Base-by-base conservation (phyloP, 108 stramenopile genomes). In the Fragilaria crotonensis region DNA sequence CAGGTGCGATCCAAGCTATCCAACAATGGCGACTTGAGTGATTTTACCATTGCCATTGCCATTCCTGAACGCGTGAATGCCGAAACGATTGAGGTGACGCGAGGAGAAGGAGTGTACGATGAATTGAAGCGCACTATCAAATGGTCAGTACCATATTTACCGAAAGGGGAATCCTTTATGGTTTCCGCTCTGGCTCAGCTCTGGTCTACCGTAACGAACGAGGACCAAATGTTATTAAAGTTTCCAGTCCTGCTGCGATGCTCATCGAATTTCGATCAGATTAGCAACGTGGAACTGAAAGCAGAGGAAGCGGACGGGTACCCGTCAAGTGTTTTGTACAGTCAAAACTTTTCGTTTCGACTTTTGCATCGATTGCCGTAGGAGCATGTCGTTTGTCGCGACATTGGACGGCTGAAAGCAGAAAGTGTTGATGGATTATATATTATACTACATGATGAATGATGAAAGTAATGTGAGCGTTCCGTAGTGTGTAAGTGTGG, bases 1-100 rank as follows among this genome's bases (percentile, higher is more conserved):
- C 88, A 90, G 75, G 79, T 90, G 17, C 82, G 88, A 33, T 78
- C 78, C 30, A 86, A 86, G 52, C 55, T 90, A 25, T 64, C 69
- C 17, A 90, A 90, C 58, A 33, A 52, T n/a, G 81, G 79, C 3
- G 73, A 84, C 58, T 30, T 90, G 58, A 45, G 47, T 7, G 71
- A 86, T 26, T 79, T 86, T 50, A 66, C 76, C 11, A 73, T 90
- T 25, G 71, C 63, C 11, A 30, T 82, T 11, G 60, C 73, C 20
- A 69, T 86, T 29, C 80, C 88, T 3, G 67, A 61, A 25, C 36
- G 44, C 2, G 54, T 90, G 9, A 51, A 76, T 54, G 63, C 52
- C 3, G 59, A 69, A 18, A 67, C 80, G 20, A 54, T 90, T 1
- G 57, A 70, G 50, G 56, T 86, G 2, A 61, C 68, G 22, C 59